Conservation (phyloP, 306 rosid genomes). For the Dryas octopetala region DNA sequence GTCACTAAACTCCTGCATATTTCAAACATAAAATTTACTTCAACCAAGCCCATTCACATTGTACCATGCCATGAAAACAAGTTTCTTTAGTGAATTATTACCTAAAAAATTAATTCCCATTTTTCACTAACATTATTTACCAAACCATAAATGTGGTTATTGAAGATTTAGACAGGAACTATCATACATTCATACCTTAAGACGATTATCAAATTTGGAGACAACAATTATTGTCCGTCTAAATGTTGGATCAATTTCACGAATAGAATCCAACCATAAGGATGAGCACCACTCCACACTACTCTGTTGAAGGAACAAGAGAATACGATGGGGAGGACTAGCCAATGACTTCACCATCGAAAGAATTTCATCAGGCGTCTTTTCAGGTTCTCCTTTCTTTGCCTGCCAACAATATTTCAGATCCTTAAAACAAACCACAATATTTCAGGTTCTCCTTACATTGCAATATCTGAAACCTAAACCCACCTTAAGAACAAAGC, state of each 20-base stretch:
- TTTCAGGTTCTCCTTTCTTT: slow-evolving; percentile 94
- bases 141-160: neutral
- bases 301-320: slow-evolving; percentile 94
- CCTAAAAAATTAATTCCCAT: too few relatives aligned
- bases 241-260: slow-evolving; percentile 85
- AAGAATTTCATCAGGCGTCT: slow-evolving; percentile 89
- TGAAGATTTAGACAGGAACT: neutral
- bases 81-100: neutral
- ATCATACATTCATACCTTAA: slow-evolving; percentile 54
- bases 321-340: slow-evolving; percentile 88
- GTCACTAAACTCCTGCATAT: slow-evolving; percentile 78
- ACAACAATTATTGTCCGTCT: slow-evolving; percentile 80
- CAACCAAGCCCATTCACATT: neutral
- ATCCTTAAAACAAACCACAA: neutral
- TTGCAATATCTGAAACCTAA: neutral
- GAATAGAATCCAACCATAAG: slow-evolving; percentile 83
- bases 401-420: slow-evolving; percentile 52
- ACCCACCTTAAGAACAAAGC: slow-evolving; percentile 92
- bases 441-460: neutral
- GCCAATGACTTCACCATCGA: slow-evolving; percentile 94
- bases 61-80: neutral
- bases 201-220: slow-evolving; percentile 97
- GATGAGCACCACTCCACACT: slow-evolving; percentile 99
- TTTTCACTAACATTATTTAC: neutral
- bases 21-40: slow-evolving; percentile 6